Evolutionary conservation across 2,329 filamentous ascomycete species (phyloP).

Genomic region (Juglanconis juglandina): DNA sequence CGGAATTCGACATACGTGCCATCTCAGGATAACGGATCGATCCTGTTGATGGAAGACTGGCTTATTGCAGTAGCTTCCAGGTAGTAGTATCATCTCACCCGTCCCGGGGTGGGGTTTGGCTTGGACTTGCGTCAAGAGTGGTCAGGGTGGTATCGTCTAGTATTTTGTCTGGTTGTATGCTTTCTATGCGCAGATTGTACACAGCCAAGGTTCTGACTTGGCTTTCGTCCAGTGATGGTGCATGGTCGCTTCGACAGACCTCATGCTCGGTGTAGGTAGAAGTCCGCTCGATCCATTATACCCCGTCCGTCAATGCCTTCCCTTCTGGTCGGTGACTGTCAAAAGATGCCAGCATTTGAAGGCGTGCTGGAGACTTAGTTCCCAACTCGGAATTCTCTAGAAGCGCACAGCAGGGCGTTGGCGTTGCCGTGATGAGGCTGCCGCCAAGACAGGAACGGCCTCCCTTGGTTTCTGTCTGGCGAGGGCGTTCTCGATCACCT

Average conservation of each 20-base stretch:
- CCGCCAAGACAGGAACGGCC: neutral
- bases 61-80: neutral
- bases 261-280: neutral
- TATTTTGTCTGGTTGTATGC: neutral
- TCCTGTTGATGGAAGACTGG: neutral
- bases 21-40: neutral
- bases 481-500: constrained; percentile 42
- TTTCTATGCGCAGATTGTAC: neutral
- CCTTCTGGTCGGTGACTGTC: neutral
- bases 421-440: neutral
- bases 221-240: neutral
- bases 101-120: neutral
- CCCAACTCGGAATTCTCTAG: neutral
- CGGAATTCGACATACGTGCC: neutral
- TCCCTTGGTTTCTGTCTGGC: neutral
- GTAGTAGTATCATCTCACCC: neutral
- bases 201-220: neutral
- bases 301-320: neutral
- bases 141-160: neutral
- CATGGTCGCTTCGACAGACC: neutral
- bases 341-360: neutral
- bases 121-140: neutral
- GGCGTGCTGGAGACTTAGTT: neutral
- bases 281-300: neutral
- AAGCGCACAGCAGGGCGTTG: neutral